These are phyloP conservation scores for Cryptosporidium muris DNA, from an alignment of 169 alveolate species.

Conservation along the genomic window DNA sequence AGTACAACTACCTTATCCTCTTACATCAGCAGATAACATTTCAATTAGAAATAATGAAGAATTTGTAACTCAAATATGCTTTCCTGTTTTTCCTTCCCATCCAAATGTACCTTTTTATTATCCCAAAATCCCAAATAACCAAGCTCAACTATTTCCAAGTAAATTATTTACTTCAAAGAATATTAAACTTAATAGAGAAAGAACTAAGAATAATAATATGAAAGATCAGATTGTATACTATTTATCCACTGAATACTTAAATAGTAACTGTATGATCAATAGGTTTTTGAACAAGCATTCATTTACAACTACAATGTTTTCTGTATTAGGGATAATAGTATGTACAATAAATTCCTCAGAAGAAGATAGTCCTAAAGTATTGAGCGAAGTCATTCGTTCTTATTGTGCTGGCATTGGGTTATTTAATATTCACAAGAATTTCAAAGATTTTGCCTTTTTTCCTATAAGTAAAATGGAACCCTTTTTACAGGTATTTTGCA, in stretches of 20 bases:
- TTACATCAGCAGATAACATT: conserved; percentile 26
- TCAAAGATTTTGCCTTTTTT: conserved; percentile 5
- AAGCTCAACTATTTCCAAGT: conserved; percentile 1
- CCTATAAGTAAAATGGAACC: background rate
- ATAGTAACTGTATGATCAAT: conserved; percentile 20
- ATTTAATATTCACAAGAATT: background rate
- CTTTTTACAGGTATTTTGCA: conserved; percentile 14
- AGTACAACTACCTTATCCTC: conserved; percentile 48
- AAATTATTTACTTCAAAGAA: conserved; percentile 15
- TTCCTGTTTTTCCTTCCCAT: conserved; percentile 28
- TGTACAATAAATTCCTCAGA: conserved; percentile 9
- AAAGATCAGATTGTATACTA: background rate
- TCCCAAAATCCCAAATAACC: conserved; percentile 37
- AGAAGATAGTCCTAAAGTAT: background rate
- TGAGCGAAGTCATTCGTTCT: conserved; percentile 39
- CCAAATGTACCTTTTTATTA: conserved; percentile 21
- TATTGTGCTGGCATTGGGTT: conserved; percentile 25
- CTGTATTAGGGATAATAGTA: conserved; percentile 20
- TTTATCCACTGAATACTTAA: background rate
- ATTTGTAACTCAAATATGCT: conserved; percentile 44
- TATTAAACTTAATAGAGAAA: background rate
- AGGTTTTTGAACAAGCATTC: conserved; percentile 1
- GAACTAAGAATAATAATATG: background rate
- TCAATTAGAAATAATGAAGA: conserved; percentile 23
- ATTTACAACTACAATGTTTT: conserved; percentile 14